Conservation (phyloP, 345 rosid genomes). For the Sonneratia alba region DNA sequence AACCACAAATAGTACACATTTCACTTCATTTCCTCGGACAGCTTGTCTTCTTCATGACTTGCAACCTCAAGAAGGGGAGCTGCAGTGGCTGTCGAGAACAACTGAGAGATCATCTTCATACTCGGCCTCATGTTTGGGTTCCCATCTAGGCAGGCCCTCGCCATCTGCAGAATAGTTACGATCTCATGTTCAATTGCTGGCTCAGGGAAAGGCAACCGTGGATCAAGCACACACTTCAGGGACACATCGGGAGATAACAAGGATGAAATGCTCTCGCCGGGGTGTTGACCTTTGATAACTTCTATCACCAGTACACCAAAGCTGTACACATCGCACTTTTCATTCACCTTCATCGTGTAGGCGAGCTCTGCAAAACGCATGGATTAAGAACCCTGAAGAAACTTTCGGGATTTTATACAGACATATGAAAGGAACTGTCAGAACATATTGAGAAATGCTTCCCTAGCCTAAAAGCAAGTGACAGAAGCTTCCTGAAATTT, state of each 20-base stretch:
- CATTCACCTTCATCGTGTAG: constrained; percentile 19
- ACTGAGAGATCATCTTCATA: constrained; percentile 20
- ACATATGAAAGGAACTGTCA: neutral
- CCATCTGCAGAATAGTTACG: constrained; percentile 13
- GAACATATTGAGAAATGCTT: neutral
- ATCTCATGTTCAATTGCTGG: constrained; percentile 1
- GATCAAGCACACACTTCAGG: neutral
- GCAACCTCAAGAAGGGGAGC: neutral
- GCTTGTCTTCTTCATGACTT: neutral
- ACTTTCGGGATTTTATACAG: neutral
- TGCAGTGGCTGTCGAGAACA: neutral
- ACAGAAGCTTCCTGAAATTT: too few species aligned
- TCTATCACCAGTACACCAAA: constrained; percentile 18
- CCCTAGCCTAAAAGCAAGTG: too few species aligned
- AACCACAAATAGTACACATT: neutral
- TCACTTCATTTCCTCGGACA: neutral
- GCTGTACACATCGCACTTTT: constrained; percentile 25
- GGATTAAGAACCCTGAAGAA: neutral
- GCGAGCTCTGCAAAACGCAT: constrained; percentile 17
- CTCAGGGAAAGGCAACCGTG: constrained; percentile 19
- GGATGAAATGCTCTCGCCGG: constrained; percentile 11
- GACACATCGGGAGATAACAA: neutral
- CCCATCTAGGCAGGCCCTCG: constrained; percentile 8
- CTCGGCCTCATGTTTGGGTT: constrained; percentile 13
- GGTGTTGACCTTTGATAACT: constrained; percentile 21